These are phyloP conservation scores for Pythium guiyangense DNA, from an alignment of 352 stramenopile genomes.

Conservation along the genomic window DNA sequence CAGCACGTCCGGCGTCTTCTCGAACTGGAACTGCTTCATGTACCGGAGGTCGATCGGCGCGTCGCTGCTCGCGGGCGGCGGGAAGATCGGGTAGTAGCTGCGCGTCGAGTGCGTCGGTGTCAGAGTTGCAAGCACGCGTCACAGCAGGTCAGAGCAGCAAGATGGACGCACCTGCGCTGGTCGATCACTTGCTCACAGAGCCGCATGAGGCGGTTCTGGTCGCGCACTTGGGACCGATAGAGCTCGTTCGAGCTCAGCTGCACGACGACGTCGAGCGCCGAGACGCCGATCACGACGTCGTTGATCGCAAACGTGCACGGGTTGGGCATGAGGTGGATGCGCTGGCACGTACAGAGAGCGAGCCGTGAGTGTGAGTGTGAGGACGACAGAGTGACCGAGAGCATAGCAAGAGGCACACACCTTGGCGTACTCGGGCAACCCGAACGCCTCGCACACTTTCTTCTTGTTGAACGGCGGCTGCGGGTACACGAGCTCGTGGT, in stretches of 20 bases:
- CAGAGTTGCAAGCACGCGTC: not conserved
- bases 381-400: not conserved
- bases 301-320: slow-evolving; percentile 95
- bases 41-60: slow-evolving; percentile 91
- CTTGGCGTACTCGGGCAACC: slow-evolving; percentile 51
- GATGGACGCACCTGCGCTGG: slow-evolving; percentile 50
- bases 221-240: slow-evolving; percentile 39
- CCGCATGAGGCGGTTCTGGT: slow-evolving; percentile 72
- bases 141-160: not conserved
- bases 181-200: slow-evolving; percentile 78
- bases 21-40: slow-evolving; percentile 89
- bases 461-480: slow-evolving; percentile 92
- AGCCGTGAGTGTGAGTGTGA: not conserved
- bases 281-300: slow-evolving; percentile 91
- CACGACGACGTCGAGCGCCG: slow-evolving; percentile 90
- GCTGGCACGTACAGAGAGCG: slow-evolving; percentile 19
- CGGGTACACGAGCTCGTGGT: slow-evolving; percentile 93
- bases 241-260: slow-evolving; percentile 83
- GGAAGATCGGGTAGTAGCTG: slow-evolving; percentile 81
- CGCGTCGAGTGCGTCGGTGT: not conserved
- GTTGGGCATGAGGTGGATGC: slow-evolving; percentile 95
- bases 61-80: slow-evolving; percentile 51
- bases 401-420: slow-evolving; percentile 13
- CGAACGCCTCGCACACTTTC: slow-evolving; percentile 71
- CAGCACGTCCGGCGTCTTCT: slow-evolving; percentile 92